Conservation (phyloP, 164 flowering plant genomes). For the Vitis amurensis region DNA sequence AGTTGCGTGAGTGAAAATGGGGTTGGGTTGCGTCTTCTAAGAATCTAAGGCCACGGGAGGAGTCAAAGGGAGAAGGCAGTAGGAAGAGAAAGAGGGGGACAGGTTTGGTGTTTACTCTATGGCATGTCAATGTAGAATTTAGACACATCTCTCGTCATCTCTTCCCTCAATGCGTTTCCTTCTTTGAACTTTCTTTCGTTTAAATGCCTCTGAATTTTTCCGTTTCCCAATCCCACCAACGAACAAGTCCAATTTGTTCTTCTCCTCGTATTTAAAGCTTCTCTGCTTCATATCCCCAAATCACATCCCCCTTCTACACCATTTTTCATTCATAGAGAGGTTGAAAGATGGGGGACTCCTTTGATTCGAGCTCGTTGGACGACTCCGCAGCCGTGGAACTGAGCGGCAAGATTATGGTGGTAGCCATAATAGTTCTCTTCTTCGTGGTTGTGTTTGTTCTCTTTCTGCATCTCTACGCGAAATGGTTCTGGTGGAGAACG, state of each 20-base stretch:
- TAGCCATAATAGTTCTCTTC: conserved; percentile 53
- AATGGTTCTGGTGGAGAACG: conserved; percentile 59
- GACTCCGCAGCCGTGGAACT: conserved; percentile 28
- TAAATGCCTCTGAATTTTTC: not conserved
- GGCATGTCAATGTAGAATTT: no score
- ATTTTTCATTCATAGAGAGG: not conserved
- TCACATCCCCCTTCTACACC: not conserved
- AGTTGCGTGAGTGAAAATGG: no score
- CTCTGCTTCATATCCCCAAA: not conserved
- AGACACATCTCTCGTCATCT: no score
- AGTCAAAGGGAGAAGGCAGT: no score
- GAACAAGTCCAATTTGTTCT: conserved; percentile 9
- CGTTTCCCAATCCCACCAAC: not conserved
- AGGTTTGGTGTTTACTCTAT: no score
- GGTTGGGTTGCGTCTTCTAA: no score
- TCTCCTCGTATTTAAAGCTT: not conserved
- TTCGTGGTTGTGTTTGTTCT: conserved; percentile 57
- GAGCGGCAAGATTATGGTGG: conserved; percentile 63
- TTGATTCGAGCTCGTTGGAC: not conserved
- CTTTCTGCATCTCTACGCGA: conserved; percentile 71
- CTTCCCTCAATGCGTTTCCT: not conserved
- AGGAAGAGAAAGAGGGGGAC: no score
- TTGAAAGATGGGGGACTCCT: conserved; percentile 7
- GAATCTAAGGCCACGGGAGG: no score
- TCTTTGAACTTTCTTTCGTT: conserved; percentile 9